These are phyloP conservation scores for Pseudogymnoascus sp. DNA, from an alignment of 2,329 filamentous ascomycete species.

Conservation along the genomic window DNA sequence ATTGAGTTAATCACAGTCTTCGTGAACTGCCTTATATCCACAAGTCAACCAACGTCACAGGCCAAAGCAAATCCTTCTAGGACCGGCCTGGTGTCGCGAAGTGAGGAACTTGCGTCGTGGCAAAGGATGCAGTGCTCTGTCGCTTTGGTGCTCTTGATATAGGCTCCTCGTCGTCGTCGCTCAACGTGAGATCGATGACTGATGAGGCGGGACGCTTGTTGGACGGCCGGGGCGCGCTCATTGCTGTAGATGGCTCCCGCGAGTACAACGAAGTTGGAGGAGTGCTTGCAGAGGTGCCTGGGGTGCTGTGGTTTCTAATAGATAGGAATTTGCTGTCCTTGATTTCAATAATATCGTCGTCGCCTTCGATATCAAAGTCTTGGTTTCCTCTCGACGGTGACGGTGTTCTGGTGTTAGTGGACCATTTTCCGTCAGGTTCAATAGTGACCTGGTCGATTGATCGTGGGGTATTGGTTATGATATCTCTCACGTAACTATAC, in stretches of 20 bases:
- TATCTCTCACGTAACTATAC: slow-evolving; percentile 76
- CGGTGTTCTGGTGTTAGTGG: slow-evolving; percentile 26
- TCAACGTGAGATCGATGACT: slow-evolving; percentile 48
- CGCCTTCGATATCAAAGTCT: slow-evolving; percentile 34
- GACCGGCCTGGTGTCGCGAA: background rate
- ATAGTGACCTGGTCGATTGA: slow-evolving; percentile 80
- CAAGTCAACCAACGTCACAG: background rate
- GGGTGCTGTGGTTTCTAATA: slow-evolving; percentile 32
- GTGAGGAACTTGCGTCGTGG: background rate
- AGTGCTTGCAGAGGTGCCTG: slow-evolving; percentile 19
- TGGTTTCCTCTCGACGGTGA: slow-evolving; percentile 13
- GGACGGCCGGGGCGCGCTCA: slow-evolving; percentile 19
- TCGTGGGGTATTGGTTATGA: slow-evolving; percentile 63
- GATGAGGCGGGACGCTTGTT: slow-evolving; percentile 39
- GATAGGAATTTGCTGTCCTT: slow-evolving; percentile 26
- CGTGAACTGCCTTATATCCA: background rate
- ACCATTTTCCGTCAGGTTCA: slow-evolving; percentile 79
- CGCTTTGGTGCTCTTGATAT: slow-evolving; percentile 28
- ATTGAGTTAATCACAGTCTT: background rate
- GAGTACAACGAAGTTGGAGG: slow-evolving; percentile 18
- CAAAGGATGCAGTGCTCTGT: slow-evolving; percentile 15
- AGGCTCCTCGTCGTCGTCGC: slow-evolving; percentile 42
- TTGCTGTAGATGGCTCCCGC: slow-evolving; percentile 33
- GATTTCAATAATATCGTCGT: slow-evolving; percentile 45
- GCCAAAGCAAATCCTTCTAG: background rate